Evolutionary conservation across 352 stramenopile species (phyloP).

Genomic region (Pythium coloratum): DNA sequence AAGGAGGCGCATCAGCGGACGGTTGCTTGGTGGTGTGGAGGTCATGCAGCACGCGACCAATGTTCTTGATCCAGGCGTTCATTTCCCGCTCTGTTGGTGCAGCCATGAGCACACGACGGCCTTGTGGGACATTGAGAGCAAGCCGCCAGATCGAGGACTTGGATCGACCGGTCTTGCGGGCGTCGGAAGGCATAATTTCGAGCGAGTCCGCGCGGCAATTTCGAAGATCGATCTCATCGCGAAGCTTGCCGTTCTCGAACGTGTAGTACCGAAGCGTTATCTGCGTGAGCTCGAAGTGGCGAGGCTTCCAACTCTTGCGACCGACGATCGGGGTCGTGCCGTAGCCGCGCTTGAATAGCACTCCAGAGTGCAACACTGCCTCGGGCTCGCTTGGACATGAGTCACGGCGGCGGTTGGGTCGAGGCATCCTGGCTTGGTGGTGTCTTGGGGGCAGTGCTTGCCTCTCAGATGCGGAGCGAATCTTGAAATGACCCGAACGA

Average conservation of each 20-base stretch:
- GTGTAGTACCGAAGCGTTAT: constrained; percentile 70
- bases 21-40: neutral
- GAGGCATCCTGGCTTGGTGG: neutral
- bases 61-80: constrained; percentile 83
- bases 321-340: constrained; percentile 47
- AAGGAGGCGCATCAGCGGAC: neutral
- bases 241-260: constrained; percentile 78
- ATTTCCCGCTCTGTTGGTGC: constrained; percentile 81
- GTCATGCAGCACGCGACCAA: constrained; percentile 21
- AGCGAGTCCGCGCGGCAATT: constrained; percentile 61
- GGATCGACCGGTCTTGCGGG: constrained; percentile 72
- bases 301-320: constrained; percentile 76
- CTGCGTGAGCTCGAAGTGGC: constrained; percentile 72
- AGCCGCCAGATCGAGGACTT: constrained; percentile 79
- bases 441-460: neutral
- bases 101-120: constrained; percentile 58
- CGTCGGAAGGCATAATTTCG: constrained; percentile 79
- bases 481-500: neutral
- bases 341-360: constrained; percentile 78
- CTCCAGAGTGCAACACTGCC: constrained; percentile 49
- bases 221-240: constrained; percentile 67
- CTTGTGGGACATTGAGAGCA: constrained; percentile 58
- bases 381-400: neutral
- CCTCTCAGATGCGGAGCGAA: neutral
- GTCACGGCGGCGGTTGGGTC: neutral